Conservation (phyloP, 495 filamentous ascomycete species). For the Penicillium macrosclerotiorum region DNA sequence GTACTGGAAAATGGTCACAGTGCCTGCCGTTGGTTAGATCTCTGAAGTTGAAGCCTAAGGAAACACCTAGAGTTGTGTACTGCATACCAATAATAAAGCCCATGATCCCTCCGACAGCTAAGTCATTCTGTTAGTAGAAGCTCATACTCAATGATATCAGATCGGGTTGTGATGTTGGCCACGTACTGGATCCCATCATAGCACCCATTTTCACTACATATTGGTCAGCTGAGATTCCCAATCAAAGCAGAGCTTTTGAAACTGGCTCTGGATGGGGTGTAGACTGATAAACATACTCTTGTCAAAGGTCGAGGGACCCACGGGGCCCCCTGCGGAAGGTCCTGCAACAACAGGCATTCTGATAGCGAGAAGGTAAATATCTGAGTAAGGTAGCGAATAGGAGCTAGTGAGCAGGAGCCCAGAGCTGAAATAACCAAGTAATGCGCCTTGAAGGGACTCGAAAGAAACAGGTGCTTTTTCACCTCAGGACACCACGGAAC, state of each 20-base stretch:
- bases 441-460: neutral
- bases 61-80: neutral
- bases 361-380: constrained; percentile 6
- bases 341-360: constrained; percentile 69
- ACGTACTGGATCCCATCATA: constrained; percentile 95
- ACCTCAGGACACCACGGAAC: constrained; percentile 10
- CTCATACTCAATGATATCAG: neutral
- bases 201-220: constrained; percentile 90
- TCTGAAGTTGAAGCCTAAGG: neutral
- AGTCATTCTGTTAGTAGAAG: constrained; percentile 11
- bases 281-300: constrained; percentile 76
- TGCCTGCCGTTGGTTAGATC: constrained; percentile 52
- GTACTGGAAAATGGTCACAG: constrained; percentile 90
- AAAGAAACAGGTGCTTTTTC: constrained; percentile 17
- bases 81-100: constrained; percentile 91
- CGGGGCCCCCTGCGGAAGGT: constrained; percentile 43
- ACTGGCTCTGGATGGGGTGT: neutral
- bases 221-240: constrained; percentile 19
- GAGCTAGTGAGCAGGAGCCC: constrained; percentile 2
- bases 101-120: constrained; percentile 92
- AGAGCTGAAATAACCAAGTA: neutral
- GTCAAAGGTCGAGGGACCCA: constrained; percentile 81
- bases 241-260: neutral
- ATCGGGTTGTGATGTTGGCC: neutral
- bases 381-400: neutral